Evolutionary conservation across 2,329 filamentous ascomycete species (phyloP).

Genomic region (Cytospora leucostoma): DNA sequence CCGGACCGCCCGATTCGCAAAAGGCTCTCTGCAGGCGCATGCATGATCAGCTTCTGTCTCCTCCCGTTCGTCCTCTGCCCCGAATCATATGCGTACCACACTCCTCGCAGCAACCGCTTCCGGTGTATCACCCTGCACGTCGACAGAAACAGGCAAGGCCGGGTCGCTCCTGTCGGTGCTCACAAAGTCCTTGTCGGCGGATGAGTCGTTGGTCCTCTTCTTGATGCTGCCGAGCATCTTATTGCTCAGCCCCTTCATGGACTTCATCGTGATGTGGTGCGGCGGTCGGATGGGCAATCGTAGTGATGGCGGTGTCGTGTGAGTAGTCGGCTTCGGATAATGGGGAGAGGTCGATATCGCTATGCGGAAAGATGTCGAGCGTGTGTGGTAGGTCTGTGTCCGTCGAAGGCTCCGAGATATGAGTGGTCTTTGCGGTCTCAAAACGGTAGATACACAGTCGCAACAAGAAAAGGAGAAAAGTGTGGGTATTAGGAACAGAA

Average conservation of each 20-base stretch:
- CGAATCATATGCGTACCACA: slow-evolving; percentile 56
- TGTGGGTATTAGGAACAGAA: slow-evolving; percentile 16
- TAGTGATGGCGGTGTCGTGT: not conserved
- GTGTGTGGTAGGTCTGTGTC: not conserved
- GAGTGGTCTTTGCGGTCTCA: not conserved
- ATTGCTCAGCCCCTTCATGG: slow-evolving; percentile 56
- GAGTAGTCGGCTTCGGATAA: not conserved
- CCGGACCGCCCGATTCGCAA: slow-evolving; percentile 71
- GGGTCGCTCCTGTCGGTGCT: slow-evolving; percentile 26
- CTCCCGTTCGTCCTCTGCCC: slow-evolving; percentile 6
- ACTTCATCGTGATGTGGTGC: slow-evolving; percentile 21
- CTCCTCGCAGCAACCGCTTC: slow-evolving; percentile 66
- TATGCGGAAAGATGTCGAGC: not conserved
- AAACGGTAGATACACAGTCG: not conserved
- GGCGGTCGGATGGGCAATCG: not conserved
- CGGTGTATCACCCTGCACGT: slow-evolving; percentile 56
- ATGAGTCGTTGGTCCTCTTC: slow-evolving; percentile 39
- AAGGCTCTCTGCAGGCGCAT: slow-evolving; percentile 65
- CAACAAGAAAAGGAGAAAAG: not conserved
- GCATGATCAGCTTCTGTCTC: slow-evolving; percentile 25
- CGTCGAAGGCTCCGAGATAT: not conserved
- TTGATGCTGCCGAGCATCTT: slow-evolving; percentile 59
- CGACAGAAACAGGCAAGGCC: slow-evolving; percentile 30
- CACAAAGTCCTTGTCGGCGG: slow-evolving; percentile 13
- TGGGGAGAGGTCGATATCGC: not conserved